These are phyloP conservation scores for Ganoderma resinaceum DNA, from an alignment of 1,284 basidiomycete genomes.

Conservation along the genomic window DNA sequence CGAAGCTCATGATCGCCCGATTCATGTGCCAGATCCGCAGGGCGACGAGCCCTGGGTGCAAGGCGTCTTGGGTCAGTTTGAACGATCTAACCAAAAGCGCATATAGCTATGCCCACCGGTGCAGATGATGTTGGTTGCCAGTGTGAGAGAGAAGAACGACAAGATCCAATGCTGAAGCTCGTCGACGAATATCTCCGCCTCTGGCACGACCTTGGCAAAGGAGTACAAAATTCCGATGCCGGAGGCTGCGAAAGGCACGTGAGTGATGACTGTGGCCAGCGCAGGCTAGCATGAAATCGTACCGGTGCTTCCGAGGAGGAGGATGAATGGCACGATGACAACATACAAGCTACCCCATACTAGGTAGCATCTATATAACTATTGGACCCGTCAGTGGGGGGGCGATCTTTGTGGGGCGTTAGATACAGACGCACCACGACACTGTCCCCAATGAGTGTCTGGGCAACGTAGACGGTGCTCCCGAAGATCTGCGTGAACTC, in stretches of 20 bases:
- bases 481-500: slow-evolving; percentile 35
- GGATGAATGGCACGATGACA: slow-evolving; percentile 13
- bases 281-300: background rate
- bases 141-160: slow-evolving; percentile 45
- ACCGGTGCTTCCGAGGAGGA: slow-evolving; percentile 21
- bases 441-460: slow-evolving; percentile 27
- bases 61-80: background rate
- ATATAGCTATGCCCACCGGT: slow-evolving; percentile 34
- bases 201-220: slow-evolving; percentile 22
- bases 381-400: background rate
- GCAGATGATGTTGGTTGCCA: slow-evolving; percentile 46
- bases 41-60: slow-evolving; percentile 41
- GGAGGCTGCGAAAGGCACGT: slow-evolving; percentile 14
- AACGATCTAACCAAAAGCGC: background rate
- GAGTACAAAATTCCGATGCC: slow-evolving; percentile 26
- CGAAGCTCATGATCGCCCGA: slow-evolving; percentile 31
- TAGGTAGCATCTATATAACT: slow-evolving; percentile 22
- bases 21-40: slow-evolving; percentile 46
- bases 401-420: background rate
- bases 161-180: slow-evolving; percentile 43
- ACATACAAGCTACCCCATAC: slow-evolving; percentile 18
- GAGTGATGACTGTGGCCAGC: background rate
- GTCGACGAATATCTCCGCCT: slow-evolving; percentile 36
- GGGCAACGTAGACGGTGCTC: slow-evolving; percentile 34
- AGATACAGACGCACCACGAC: slow-evolving; percentile 12